phyloP scores from a whole-genome alignment of 352 stramenopile genomes.

The Phytophthora meadii region DNA sequence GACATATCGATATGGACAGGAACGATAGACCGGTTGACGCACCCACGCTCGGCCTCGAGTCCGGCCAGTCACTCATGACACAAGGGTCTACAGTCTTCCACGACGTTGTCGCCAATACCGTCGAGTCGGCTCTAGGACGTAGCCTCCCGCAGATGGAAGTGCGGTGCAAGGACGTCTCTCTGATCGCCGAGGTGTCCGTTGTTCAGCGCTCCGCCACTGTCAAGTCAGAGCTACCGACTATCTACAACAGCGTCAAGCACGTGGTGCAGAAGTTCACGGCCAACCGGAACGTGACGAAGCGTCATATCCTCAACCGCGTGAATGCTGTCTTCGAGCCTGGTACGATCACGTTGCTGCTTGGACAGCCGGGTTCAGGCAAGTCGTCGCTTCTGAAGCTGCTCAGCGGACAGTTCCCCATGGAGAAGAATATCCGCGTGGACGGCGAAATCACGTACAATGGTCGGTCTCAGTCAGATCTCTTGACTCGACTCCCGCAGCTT shows the following conservation, averaged over 20 bases:
- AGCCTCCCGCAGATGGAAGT: constrained; percentile 40
- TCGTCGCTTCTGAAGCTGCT: constrained; percentile 46
- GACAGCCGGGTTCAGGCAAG: constrained; percentile 45
- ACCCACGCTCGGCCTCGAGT: constrained; percentile 7
- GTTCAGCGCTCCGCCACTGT: constrained; percentile 1
- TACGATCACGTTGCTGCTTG: constrained; percentile 44
- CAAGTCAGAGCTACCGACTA: constrained; percentile 35
- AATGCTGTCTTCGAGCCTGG: constrained; percentile 44
- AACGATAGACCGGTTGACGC: too few species aligned
- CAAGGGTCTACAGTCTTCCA: constrained; percentile 32
- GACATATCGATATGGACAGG: too few species aligned
- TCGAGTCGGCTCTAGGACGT: constrained; percentile 31
- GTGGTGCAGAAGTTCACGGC: constrained; percentile 17
- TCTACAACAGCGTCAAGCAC: constrained; percentile 37
- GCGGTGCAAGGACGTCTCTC: constrained; percentile 40
- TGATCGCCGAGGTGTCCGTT: constrained; percentile 35
- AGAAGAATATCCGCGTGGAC: constrained; percentile 33
- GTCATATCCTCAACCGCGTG: constrained; percentile 39
- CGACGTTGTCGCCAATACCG: constrained; percentile 23
- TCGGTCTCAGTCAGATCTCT: constrained; percentile 8
- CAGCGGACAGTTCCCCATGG: constrained; percentile 38
- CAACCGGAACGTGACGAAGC: constrained; percentile 10
- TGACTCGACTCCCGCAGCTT: constrained; percentile 27
- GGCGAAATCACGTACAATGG: constrained; percentile 47
- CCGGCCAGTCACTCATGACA: constrained; percentile 23